These are phyloP conservation scores for Plasmodium cynomolgi DNA, from an alignment of 169 alveolate species.

Conservation along the genomic window DNA sequence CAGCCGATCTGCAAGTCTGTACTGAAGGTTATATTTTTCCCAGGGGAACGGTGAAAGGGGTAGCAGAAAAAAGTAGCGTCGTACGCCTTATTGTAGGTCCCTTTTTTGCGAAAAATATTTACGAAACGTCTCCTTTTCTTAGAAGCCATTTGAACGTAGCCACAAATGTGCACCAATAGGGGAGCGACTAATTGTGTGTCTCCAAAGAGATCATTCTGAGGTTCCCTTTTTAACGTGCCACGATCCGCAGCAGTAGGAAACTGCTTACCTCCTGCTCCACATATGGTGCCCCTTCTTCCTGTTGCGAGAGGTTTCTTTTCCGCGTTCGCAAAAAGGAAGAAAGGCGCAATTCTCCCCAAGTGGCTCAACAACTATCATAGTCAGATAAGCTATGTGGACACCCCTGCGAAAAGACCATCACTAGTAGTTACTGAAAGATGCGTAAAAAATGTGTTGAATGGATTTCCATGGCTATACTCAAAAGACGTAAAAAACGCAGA, in stretches of 20 bases:
- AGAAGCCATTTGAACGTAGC: not conserved
- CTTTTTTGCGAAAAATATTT: not conserved
- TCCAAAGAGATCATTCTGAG: not conserved
- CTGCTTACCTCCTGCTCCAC: not conserved
- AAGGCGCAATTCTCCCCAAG: not conserved
- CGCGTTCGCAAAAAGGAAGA: not conserved
- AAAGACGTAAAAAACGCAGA: constrained; percentile 73
- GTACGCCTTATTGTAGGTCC: not conserved
- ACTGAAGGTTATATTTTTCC: not conserved
- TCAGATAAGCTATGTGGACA: constrained; percentile 3
- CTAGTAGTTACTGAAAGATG: constrained; percentile 44
- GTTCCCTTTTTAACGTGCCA: not conserved
- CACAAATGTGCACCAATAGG: not conserved
- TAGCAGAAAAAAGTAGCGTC: not conserved
- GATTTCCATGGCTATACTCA: constrained; percentile 76
- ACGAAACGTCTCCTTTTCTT: not conserved
- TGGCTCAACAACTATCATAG: not conserved
- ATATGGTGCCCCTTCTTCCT: not conserved
- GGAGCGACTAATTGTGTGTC: not conserved
- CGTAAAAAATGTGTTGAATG: constrained; percentile 61
- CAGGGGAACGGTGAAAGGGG: not conserved
- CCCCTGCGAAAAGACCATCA: constrained; percentile 69
- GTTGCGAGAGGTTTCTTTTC: not conserved
- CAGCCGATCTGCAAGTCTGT: not conserved
- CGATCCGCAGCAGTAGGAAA: not conserved